Evolutionary conservation across 164 flowering plant genomes (phyloP).

Genomic region (Magnolia changhungtana): DNA sequence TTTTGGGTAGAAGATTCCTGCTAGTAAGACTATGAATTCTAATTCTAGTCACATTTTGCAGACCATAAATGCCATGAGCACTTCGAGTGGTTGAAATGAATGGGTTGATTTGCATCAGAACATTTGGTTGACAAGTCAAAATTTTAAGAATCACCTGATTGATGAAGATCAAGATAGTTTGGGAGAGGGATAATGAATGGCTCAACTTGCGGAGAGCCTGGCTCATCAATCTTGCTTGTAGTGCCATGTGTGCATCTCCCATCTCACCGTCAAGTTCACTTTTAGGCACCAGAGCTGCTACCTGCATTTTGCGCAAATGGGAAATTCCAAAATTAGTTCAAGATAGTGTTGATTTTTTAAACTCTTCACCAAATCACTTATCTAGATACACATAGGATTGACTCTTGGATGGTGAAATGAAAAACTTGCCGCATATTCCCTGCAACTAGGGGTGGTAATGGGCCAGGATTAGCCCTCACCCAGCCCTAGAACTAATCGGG

Average conservation of each 20-base stretch:
- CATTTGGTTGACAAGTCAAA: not conserved
- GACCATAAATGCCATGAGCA: too few species aligned
- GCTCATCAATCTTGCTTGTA: conserved; percentile 99
- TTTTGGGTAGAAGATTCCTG: too few species aligned
- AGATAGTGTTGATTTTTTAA: not conserved
- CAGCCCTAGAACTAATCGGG: not conserved
- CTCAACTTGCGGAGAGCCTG: conserved; percentile 95
- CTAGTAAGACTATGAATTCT: too few species aligned
- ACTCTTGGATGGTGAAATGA: too few species aligned
- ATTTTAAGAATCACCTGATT: conserved; percentile 65
- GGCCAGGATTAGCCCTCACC: not conserved
- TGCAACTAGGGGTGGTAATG: not conserved
- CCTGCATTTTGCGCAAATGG: conserved; percentile 39
- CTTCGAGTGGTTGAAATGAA: not conserved
- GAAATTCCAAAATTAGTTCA: not conserved
- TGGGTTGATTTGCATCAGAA: not conserved
- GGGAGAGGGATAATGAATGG: conserved; percentile 81
- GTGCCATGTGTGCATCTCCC: conserved; percentile 99
- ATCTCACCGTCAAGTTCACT: conserved; percentile 98
- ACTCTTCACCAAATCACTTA: not conserved
- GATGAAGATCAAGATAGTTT: conserved; percentile 72
- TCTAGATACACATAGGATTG: too few species aligned
- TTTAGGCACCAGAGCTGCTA: conserved; percentile 96
- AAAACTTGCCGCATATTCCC: not conserved
- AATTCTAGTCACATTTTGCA: not conserved